A percentile compares a stretch with the other conserved stretches of the same genome.
Evolutionary conservation across 2,329 filamentous ascomycete species (phyloP).

Genomic region (Diaporthe citri): DNA sequence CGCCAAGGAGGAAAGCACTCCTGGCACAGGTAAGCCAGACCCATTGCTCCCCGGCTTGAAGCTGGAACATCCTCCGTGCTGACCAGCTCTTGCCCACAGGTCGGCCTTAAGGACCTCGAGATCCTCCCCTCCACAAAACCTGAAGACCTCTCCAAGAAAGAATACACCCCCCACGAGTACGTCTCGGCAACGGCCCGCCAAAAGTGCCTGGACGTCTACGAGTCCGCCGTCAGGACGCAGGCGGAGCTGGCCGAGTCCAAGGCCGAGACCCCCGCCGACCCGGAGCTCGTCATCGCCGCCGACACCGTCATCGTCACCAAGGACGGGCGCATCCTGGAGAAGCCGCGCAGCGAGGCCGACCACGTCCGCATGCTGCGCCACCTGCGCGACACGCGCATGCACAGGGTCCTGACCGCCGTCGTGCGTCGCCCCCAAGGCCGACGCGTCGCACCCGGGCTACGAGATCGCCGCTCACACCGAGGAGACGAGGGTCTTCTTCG

Average conservation of each 20-base stretch:
- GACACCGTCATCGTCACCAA: conserved; percentile 90
- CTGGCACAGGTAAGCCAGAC: conserved; percentile 71
- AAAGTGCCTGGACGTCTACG: conserved; percentile 83
- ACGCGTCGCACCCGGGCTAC: conserved; percentile 88
- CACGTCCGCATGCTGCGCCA: conserved; percentile 87
- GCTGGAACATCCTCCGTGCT: neutral
- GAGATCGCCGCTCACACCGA: conserved; percentile 84
- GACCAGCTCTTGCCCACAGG: conserved; percentile 56
- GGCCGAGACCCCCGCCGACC: conserved; percentile 67
- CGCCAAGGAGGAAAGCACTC: conserved; percentile 85
- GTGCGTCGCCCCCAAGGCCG: conserved; percentile 86
- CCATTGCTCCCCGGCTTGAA: too few relatives aligned
- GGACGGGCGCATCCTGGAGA: conserved; percentile 86
- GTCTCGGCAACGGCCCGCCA: conserved; percentile 86
- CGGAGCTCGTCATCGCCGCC: conserved; percentile 86
- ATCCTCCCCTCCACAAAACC: conserved; percentile 85
- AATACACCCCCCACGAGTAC: conserved; percentile 87
- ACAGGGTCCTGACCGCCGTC: conserved; percentile 89
- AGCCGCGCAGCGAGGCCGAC: conserved; percentile 84
- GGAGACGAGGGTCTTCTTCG: conserved; percentile 93
- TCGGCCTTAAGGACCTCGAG: conserved; percentile 86
- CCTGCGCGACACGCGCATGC: conserved; percentile 80
- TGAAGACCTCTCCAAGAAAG: conserved; percentile 85
- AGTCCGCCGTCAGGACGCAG: conserved; percentile 57
- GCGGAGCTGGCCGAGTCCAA: conserved; percentile 48